Conservation (phyloP, 306 rosid species). For the Quercus agrifolia region DNA sequence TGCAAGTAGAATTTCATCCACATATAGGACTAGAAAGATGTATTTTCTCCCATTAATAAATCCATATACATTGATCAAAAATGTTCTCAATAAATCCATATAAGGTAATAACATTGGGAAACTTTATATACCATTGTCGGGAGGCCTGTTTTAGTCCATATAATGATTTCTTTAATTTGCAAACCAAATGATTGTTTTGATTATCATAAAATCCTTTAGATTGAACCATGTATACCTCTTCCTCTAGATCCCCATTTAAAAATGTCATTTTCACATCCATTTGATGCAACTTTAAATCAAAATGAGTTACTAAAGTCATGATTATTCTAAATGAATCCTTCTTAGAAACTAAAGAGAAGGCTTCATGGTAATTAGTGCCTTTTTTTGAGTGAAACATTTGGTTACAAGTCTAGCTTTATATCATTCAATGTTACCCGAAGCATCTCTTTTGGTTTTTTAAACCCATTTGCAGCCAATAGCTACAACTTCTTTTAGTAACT, state of each 20-base stretch:
- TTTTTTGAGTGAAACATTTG: background rate
- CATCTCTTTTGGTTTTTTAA: background rate
- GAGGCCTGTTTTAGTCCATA: background rate
- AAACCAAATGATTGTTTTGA: background rate
- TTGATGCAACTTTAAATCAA: background rate
- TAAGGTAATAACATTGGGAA: background rate
- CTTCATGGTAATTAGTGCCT: background rate
- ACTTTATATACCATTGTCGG: background rate
- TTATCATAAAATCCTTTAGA: background rate
- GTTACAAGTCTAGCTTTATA: background rate
- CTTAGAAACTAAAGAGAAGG: background rate
- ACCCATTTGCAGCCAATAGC: background rate
- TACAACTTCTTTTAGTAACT: background rate
- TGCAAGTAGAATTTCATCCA: background rate
- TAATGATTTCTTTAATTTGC: background rate
- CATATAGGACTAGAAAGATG: background rate
- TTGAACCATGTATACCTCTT: background rate
- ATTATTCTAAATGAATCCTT: background rate
- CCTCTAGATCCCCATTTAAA: background rate
- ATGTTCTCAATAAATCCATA: background rate
- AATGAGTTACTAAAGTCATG: background rate
- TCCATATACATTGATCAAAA: background rate
- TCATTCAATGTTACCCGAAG: background rate
- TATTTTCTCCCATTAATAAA: background rate
- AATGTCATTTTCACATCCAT: background rate